Evolutionary conservation across 371 early-diverging fungal species (phyloP), one percentile per base, ranked within the genome.

Genomic region (Sporodiniella umbellata): DNA sequence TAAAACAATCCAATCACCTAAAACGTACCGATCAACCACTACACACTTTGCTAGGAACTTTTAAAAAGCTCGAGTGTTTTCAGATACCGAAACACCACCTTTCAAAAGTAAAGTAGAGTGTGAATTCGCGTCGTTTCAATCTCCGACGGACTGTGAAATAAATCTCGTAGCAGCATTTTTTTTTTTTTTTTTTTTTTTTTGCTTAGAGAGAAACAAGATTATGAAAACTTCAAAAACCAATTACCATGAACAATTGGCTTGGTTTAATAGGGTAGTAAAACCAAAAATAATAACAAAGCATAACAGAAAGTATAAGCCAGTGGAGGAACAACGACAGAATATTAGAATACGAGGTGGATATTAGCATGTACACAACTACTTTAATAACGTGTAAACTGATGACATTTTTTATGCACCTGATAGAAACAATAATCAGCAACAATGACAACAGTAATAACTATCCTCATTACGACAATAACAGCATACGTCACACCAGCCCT

Each of bases 161-260:
- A 43, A 25, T 25, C 23, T 3, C 54, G 40, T 30, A 40, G 46
- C 30, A 8, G 24, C 21, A 28, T 28, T 40, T 17, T 24, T 46
- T 39, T 39, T 12, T 46, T 39, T 31, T 31, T 31, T 31, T 1
- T 22, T 22, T 10, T 39, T 45, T 35, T 25, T 8, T 37, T 37
- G n/a, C 17, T 37, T 14, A 21, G 21, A 19, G 21, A 10, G 3
- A 53, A 3, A 25, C 19, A 23, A 5, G n/a, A 49, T 43, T 5
- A 35, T 28, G 30, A 35, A 14, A 43, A 43, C 8, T 11, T 37
- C 28, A 15, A 24, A 45, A 15, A 56, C 50, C 10, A 61, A 61
- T 40, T 61, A 56, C 22, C 15, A 48, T 17, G 49, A 49, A 15
- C 56, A 56, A n/a, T 8, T 61, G n/a, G 25, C 42, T n/a, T 61